Evolutionary conservation across 139 green algal genomes (phyloP).

Genomic region (Chlamydomonas sp.): DNA sequence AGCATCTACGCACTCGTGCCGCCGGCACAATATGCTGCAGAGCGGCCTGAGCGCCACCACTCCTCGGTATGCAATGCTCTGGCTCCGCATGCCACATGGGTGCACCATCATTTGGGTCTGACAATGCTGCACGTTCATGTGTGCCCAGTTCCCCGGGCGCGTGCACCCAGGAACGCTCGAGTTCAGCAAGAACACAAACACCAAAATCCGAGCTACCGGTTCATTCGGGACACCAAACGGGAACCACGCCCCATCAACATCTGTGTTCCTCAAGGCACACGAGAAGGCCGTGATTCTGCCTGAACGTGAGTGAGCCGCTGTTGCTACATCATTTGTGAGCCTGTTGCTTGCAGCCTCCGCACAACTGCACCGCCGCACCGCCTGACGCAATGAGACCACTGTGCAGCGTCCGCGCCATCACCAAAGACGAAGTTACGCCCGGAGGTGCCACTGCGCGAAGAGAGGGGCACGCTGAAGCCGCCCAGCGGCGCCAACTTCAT

Average conservation of each 20-base stretch:
- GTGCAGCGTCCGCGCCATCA: background rate
- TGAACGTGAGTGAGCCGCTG: constrained; percentile 42
- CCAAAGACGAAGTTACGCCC: constrained; percentile 5
- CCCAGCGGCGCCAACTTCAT: constrained; percentile 75
- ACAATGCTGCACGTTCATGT: no score
- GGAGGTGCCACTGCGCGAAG: constrained; percentile 26
- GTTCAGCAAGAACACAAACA: constrained; percentile 7
- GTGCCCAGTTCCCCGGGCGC: background rate
- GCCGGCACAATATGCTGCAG: background rate
- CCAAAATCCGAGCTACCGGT: constrained; percentile 24
- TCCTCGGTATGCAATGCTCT: background rate
- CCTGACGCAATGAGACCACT: background rate
- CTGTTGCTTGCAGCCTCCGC: background rate
- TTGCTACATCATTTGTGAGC: background rate
- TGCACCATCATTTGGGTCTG: no score
- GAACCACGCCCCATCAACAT: constrained; percentile 26
- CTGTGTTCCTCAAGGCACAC: constrained; percentile 42
- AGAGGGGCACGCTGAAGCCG: constrained; percentile 58
- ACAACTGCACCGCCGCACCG: background rate
- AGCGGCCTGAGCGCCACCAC: background rate
- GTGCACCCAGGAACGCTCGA: background rate
- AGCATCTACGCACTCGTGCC: background rate
- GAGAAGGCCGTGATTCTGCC: constrained; percentile 59
- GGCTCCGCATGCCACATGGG: no score
- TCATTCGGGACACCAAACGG: constrained; percentile 51